Conservation (phyloP, 345 rosid species). For the Lumnitzera racemosa region DNA sequence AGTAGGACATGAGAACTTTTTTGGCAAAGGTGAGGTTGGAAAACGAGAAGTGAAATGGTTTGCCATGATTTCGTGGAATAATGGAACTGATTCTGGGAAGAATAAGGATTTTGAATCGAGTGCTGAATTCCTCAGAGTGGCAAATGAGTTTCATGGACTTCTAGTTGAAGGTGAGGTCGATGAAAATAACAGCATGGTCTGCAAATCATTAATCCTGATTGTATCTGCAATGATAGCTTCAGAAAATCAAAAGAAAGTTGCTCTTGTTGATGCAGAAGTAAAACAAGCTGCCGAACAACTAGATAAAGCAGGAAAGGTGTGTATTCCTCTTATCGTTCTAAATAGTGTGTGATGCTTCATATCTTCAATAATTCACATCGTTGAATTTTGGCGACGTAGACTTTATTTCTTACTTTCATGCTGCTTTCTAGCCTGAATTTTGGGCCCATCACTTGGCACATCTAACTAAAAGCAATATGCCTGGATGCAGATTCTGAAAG, state of each 20-base stretch:
- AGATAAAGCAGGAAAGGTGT: constrained; percentile 80
- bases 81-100: constrained; percentile 71
- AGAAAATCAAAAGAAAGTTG: constrained; percentile 48
- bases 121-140: constrained; percentile 55
- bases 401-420: background rate
- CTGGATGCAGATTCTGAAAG: constrained; percentile 39
- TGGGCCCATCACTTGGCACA: too few species aligned
- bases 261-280: constrained; percentile 47
- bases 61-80: constrained; percentile 78
- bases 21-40: constrained; percentile 75
- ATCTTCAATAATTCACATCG: background rate
- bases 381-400: background rate
- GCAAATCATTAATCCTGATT: constrained; percentile 57
- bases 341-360: background rate
- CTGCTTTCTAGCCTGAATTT: background rate
- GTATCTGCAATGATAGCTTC: constrained; percentile 72
- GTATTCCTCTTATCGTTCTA: background rate
- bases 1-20: constrained; percentile 60
- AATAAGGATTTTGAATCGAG: constrained; percentile 57
- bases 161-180: constrained; percentile 37
- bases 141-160: constrained; percentile 48
- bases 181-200: constrained; percentile 45
- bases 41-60: constrained; percentile 80
- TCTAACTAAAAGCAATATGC: constrained; percentile 3
- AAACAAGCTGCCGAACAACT: constrained; percentile 60